Base-by-base conservation (phyloP, 352 stramenopile genomes). In the Phytophthora sp. region DNA sequence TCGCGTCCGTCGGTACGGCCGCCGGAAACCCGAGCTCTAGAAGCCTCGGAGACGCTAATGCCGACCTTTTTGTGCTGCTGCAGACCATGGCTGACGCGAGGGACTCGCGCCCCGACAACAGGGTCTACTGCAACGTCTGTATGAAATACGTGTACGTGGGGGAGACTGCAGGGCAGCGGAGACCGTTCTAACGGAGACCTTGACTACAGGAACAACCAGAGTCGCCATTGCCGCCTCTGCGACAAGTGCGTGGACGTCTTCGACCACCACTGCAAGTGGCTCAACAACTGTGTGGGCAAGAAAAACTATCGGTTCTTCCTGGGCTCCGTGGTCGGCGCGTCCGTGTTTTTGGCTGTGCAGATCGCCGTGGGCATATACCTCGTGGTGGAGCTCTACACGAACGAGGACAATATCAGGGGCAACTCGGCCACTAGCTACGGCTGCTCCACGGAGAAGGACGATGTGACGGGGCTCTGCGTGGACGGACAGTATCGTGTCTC, bases 191-290 rank as follows among this genome's bases (percentile, higher is more conserved):
- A 62, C 41, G 12, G 26, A 32, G 8, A 35, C 5, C 20, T 59
- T 21, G n/a, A n/a, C 31, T 49, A 46, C 50, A 94, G 85, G 15
- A 87, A 94, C 67, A 91, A 94, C 53, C 72, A 93, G 51, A 94
- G 82, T 50, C 80, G 85, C 56, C 96, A 99, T 62, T 99, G 96
- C 70, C 95, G 96, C 17, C 91, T 98, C 41, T 99, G 96, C 57
- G 92, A 98, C 59, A 99, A 99, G 61, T 98, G 96, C 67, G 94
- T 99, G 15, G 82, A 87, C 38, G 80, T 93, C 27, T 99, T 99
- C 72, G 96, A 99, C 71, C 96, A 99, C 79, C 96, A 99, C 79
- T 99, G 96, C 81, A 98, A 97, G 61, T 98, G 92, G 95, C 87
- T 98, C 23, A 98, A 98, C 72, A 99, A 97, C 51, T 98, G 96